phyloP scores from a whole-genome alignment of 202 grass and related monocot species.

The Schoenoplectus triqueter region DNA sequence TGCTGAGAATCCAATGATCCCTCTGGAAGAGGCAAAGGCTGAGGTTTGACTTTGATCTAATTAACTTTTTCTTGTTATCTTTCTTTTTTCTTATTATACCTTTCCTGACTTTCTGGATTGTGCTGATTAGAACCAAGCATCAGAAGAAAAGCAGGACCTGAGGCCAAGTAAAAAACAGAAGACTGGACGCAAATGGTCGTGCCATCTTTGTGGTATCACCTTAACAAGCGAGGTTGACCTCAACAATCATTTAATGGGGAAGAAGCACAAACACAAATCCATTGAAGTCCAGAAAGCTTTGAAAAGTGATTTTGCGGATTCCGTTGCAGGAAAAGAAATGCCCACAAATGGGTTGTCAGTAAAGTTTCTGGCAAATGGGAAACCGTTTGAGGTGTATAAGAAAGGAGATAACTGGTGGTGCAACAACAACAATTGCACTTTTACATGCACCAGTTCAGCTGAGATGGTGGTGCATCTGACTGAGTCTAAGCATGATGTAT shows the following conservation, averaged over 20 bases:
- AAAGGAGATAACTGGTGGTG: conserved; percentile 22
- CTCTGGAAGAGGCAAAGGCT: conserved; percentile 2
- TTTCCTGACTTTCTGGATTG: neutral
- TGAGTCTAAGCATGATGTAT: conserved; percentile 26
- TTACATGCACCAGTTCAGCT: neutral
- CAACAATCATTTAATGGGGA: conserved; percentile 33
- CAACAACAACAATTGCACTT: conserved; percentile 16
- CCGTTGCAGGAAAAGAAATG: neutral
- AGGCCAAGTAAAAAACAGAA: conserved; percentile 33
- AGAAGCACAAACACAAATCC: conserved; percentile 28
- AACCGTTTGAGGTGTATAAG: conserved; percentile 20
- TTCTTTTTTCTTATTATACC: neutral
- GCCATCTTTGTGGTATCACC: conserved; percentile 15
- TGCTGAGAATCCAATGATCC: neutral
- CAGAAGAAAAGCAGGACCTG: neutral
- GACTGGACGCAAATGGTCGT: conserved; percentile 15
- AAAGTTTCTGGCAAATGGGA: conserved; percentile 24
- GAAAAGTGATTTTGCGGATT: neutral
- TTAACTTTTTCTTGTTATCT: neutral
- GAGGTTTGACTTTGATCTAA: conserved; percentile 16
- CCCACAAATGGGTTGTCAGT: neutral
- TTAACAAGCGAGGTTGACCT: conserved; percentile 25
- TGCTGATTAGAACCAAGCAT: neutral
- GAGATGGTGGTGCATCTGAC: conserved; percentile 33
- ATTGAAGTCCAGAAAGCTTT: neutral